These are phyloP conservation scores for Vitis rupestris DNA, from an alignment of 164 flowering plant genomes.

Conservation along the genomic window DNA sequence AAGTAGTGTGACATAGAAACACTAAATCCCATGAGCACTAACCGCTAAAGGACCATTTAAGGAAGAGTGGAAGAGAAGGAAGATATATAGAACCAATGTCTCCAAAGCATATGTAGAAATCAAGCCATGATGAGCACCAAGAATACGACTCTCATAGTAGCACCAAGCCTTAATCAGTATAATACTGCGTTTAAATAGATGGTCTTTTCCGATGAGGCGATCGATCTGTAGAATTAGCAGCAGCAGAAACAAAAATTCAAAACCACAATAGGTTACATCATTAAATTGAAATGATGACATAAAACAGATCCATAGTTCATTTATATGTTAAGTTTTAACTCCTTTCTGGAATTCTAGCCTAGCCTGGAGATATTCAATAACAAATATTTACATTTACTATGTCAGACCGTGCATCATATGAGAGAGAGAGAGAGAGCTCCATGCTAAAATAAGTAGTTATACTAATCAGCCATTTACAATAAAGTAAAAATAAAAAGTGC, in stretches of 20 bases:
- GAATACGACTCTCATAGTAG: conserved; percentile 91
- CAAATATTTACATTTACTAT: too few relatives aligned
- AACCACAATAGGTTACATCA: background rate
- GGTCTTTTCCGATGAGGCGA: conserved; percentile 64
- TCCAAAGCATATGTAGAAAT: conserved; percentile 95
- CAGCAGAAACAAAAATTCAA: background rate
- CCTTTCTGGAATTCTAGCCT: too few relatives aligned
- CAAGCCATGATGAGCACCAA: conserved; percentile 93
- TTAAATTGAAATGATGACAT: background rate
- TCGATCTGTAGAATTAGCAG: conserved; percentile 56
- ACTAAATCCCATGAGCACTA: conserved; percentile 25
- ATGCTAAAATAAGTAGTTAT: too few relatives aligned
- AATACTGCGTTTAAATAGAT: conserved; percentile 89
- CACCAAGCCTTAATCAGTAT: conserved; percentile 95
- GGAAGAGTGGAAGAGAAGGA: conserved; percentile 67
- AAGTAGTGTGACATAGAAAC: background rate
- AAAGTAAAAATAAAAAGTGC: background rate
- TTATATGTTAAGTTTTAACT: background rate
- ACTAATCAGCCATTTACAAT: background rate
- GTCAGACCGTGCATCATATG: too few relatives aligned
- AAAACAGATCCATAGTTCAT: background rate
- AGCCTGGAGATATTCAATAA: too few relatives aligned
- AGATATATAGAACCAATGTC: conserved; percentile 79
- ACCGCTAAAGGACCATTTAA: conserved; percentile 80
- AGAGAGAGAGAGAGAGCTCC: too few relatives aligned